Evolutionary conservation across 1,284 basidiomycete species (phyloP), one percentile per base, ranked within the genome.

Genomic region (Tranzscheliella williamsii): DNA sequence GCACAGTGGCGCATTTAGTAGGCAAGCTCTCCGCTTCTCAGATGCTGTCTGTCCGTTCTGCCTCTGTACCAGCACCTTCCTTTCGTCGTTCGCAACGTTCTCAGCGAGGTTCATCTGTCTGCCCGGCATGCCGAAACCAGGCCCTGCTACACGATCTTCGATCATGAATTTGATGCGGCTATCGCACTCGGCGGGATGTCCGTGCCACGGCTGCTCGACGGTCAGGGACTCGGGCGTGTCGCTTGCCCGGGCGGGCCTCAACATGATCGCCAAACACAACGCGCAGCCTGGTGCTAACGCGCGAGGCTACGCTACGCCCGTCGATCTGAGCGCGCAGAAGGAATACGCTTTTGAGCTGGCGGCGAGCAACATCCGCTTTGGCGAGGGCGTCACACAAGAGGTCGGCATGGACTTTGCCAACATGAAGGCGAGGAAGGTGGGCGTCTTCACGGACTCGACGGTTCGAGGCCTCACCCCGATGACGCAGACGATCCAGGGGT

Each of bases 321-420:
- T 90, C 12, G 84, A 90, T 43, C 71, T 79, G 4, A 81, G 86
- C 8, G 38, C 72, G 4, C 48, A 91, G 79, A 91, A 88, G 75
- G 93, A 97, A 79, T 97, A 96, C 78, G 93, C 93, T 0, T 97
- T 96, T 72, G 93, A 97, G 89, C 86, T 96, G 51, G 90, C 92
- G 11, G 92, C 93, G 1, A 87, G 89, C 39, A 93, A 92, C 76
- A 80, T 95, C 51, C 56, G 78, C 4, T 79, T 69, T 32, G 78
- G 78, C 15, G 66, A 74, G 37, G 77, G 77, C 13, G 78, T 78
- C 23, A 78, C 77, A 16, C 54, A 72, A 42, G 92, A 95, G 80
- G 89, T 96, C 39, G 93, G 92, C 20, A 90, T 91, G 88, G 91
- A 93, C 79, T 83, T 93, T 66, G 88, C 87, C 82, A 72, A 72